Percentiles rank a stretch among this genome's conserved stretches.
Conservation (phyloP, 768 basidiomycete genomes). For the Auriscalpium vulgare region DNA sequence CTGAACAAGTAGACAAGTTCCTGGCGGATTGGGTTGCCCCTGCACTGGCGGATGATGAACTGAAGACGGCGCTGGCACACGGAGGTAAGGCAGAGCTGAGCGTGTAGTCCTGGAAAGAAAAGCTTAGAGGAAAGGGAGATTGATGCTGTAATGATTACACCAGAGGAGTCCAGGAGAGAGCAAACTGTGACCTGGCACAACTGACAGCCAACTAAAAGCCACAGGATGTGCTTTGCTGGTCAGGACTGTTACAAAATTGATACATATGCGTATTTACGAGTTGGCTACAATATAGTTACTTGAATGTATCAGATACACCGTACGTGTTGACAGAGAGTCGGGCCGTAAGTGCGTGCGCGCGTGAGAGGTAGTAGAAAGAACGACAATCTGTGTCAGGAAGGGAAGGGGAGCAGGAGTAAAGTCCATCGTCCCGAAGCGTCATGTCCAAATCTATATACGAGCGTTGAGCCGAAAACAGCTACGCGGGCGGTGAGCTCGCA, state of each 20-base stretch:
- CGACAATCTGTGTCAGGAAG: not conserved
- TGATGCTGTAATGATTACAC: not conserved
- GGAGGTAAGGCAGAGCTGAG: constrained; percentile 57
- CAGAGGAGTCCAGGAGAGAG: too few relatives aligned
- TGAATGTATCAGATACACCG: constrained; percentile 22
- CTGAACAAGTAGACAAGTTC: constrained; percentile 90
- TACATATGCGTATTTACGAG: too few relatives aligned
- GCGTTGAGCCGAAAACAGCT: too few relatives aligned
- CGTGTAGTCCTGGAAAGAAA: constrained; percentile 27
- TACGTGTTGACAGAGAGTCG: not conserved
- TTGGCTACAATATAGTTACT: too few relatives aligned
- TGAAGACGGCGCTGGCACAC: constrained; percentile 42
- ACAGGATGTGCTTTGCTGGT: too few relatives aligned
- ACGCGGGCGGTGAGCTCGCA: not conserved
- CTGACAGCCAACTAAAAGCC: too few relatives aligned
- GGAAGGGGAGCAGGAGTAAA: too few relatives aligned
- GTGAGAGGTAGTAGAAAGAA: not conserved
- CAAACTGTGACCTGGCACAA: too few relatives aligned
- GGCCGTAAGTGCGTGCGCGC: not conserved
- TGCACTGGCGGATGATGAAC: constrained; percentile 55
- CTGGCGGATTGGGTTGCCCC: constrained; percentile 81
- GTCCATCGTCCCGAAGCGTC: too few relatives aligned
- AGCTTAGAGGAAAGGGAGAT: not conserved
- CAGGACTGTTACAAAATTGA: too few relatives aligned
- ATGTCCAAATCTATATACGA: too few relatives aligned